A percentile compares a stretch with the other conserved stretches of the same genome.
Evolutionary conservation across 2,329 filamentous ascomycete genomes (phyloP).

Genomic region (Talaromyces sp.): DNA sequence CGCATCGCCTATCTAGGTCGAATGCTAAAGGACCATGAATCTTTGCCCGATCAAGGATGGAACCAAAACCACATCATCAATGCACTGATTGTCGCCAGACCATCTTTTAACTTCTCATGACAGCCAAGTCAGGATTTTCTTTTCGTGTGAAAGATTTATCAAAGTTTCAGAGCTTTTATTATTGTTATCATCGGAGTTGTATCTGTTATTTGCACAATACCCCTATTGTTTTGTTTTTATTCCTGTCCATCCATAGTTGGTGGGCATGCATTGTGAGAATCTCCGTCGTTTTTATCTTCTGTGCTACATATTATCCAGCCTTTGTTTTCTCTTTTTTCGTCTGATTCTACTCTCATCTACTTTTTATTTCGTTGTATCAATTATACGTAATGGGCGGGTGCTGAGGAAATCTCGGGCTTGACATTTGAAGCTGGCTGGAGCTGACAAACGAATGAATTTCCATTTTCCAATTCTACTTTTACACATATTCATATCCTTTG

Average conservation of each 20-base stretch:
- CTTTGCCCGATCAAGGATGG: conserved; percentile 69
- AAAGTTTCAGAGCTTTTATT: neutral
- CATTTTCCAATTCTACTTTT: neutral
- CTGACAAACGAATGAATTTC: neutral
- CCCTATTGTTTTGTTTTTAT: conserved; percentile 7
- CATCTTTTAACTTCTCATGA: conserved; percentile 3
- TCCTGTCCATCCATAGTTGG: neutral
- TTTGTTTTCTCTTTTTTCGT: neutral
- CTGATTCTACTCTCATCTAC: neutral
- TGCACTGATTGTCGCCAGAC: conserved; percentile 56
- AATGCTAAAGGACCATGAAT: conserved; percentile 64
- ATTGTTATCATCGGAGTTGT: conserved; percentile 4
- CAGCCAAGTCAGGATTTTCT: neutral
- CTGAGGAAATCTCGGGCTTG: neutral
- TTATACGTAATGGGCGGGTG: neutral
- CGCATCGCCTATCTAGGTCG: conserved; percentile 77
- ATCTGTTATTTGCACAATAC: conserved; percentile 12
- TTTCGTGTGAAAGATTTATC: neutral
- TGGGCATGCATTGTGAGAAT: neutral
- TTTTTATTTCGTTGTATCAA: neutral
- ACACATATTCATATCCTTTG: neutral
- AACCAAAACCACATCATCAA: conserved; percentile 70
- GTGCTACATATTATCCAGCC: neutral
- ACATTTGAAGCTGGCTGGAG: neutral
- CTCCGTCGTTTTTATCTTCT: neutral